Evolutionary conservation across 140 eudicot species (phyloP).

Genomic region (Ambrosia hybrid): DNA sequence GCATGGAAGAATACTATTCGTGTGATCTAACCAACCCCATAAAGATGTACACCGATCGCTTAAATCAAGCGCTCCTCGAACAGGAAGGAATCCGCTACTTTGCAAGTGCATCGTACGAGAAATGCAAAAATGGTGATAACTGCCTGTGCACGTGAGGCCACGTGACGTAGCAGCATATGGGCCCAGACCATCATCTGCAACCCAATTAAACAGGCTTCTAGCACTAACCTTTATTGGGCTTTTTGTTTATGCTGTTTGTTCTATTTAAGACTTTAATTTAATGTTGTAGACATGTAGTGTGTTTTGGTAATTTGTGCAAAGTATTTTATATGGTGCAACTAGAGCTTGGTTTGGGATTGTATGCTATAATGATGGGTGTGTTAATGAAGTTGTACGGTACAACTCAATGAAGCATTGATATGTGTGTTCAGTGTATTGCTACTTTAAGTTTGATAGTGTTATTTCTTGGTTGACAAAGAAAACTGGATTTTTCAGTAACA

Average conservation of each 20-base stretch:
- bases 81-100: conserved; percentile 64
- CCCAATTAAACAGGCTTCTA: conserved; percentile 29
- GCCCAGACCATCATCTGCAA: conserved; percentile 49
- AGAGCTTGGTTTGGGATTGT: too few relatives aligned
- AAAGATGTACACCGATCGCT: conserved; percentile 52
- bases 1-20: conserved; percentile 47
- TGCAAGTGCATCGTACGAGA: conserved; percentile 49
- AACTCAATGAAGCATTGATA: too few relatives aligned
- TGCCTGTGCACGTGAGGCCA: conserved; percentile 51
- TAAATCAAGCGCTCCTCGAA: conserved; percentile 38
- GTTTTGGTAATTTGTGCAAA: background rate
- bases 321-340: background rate
- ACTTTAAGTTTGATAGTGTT: too few relatives aligned
- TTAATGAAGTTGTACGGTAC: too few relatives aligned
- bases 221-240: conserved; percentile 30
- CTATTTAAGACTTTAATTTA: too few relatives aligned
- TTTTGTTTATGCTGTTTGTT: too few relatives aligned
- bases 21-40: conserved; percentile 64
- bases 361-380: too few relatives aligned
- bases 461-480: too few relatives aligned
- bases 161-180: conserved; percentile 25
- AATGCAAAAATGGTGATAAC: conserved; percentile 62
- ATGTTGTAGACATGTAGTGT: conserved; percentile 9
- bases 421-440: too few relatives aligned
- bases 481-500: too few relatives aligned